These are phyloP conservation scores for Mimosa pudica DNA, from an alignment of 306 rosid genomes.

Conservation along the genomic window DNA sequence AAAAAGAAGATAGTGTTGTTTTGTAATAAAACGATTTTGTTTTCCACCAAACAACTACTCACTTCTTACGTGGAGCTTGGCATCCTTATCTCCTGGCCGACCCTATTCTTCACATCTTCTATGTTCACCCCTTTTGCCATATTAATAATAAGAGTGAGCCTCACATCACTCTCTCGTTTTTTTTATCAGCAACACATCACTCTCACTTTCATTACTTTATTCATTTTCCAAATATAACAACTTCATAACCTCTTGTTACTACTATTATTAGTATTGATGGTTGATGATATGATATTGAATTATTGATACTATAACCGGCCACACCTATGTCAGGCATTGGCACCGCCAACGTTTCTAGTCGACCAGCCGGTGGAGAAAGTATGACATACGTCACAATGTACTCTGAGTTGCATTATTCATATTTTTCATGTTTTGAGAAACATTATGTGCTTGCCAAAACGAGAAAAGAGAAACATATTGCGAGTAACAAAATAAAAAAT, in stretches of 20 bases:
- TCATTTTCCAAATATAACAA: background rate
- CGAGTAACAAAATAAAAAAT: too few relatives aligned
- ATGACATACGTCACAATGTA: background rate
- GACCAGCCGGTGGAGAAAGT: background rate
- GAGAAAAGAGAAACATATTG: too few relatives aligned
- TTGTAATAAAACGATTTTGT: background rate
- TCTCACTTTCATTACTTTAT: background rate
- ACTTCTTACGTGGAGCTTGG: background rate
- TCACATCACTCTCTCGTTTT: background rate
- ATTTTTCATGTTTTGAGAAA: background rate
- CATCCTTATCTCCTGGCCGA: background rate
- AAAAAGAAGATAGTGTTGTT: too few relatives aligned
- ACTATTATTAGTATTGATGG: too few relatives aligned
- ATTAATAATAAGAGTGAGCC: background rate
- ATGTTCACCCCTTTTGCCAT: background rate
- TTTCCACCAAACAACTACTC: background rate
- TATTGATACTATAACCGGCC: too few relatives aligned
- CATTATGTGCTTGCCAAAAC: too few relatives aligned
- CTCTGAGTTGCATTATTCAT: background rate
- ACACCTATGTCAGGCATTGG: too few relatives aligned
- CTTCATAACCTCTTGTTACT: too few relatives aligned
- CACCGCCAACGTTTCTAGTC: background rate
- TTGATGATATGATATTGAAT: too few relatives aligned
- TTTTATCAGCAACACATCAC: too few relatives aligned
- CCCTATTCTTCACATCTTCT: background rate